Base-by-base conservation (phyloP, 768 basidiomycete genomes). In the Crassisporium funariophilum region DNA sequence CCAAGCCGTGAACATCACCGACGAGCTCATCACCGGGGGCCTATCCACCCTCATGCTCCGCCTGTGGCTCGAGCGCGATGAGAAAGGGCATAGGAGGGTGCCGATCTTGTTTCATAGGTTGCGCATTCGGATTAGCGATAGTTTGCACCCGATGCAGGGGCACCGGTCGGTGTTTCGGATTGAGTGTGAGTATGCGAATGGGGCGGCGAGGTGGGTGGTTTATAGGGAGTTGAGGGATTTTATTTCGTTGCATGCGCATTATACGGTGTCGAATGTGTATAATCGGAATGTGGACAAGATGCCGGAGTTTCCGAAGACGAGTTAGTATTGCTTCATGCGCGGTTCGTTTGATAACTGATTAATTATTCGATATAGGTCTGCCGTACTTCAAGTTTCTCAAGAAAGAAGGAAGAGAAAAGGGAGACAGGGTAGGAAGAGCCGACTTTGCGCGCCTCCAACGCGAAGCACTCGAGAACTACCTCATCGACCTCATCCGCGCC, bases 161-260 rank as follows among this genome's bases (percentile, higher is more conserved):
- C 70, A 81, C 35, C 88, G 88, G 60, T 82, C 89, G 4, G 83
- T 91, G 2, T 95, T 95, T 63, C 82, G 91, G 12, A 92, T 95
- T 55, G 92, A 95, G 66, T 98, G 94, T 63, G 91, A 97, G 66
- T 98, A 99, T 64, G 95, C 92, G 0, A 94, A 95, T 54, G 92
- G 92, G 16, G 85, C 86, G 10, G 83, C 79, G 60, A 75, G 93
- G 64, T 99, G 97, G 95, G 95, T 97, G 21, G 78, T 92, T n/a
- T 93, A 93, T 66, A 85, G 95, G 42, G 86, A 95, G 67, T 76
- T 97, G 44, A 84, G 91, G 51, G 95, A 98, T 64, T 97, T 99
- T 60, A 44, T 95, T 36, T 87, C 87, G 19, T 68, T 99, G 17
- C 95, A 98, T 64, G 78, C 86, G 0, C 94, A 98, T 63, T 97